These are phyloP conservation scores for Phytophthora agathidicida DNA, from an alignment of 352 stramenopile genomes.

Conservation along the genomic window DNA sequence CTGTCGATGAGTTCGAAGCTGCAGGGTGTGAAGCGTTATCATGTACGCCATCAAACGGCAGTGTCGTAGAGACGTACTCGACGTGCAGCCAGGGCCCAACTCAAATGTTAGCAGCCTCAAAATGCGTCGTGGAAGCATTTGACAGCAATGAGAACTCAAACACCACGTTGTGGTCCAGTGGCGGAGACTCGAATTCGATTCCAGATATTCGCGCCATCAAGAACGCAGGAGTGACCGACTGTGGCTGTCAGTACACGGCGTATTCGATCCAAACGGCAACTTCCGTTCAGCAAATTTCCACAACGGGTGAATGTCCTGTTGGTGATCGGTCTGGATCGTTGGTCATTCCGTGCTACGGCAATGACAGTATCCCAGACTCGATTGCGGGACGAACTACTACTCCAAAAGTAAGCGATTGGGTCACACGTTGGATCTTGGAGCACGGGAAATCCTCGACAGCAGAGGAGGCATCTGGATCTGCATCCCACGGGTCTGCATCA, in stretches of 20 bases:
- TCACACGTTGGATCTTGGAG: slow-evolving; percentile 33
- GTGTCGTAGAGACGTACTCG: slow-evolving; percentile 7
- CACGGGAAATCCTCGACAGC: neutral
- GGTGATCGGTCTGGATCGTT: slow-evolving; percentile 24
- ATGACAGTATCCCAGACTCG: slow-evolving; percentile 6
- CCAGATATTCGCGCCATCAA: slow-evolving; percentile 25
- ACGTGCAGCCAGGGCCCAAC: slow-evolving; percentile 17
- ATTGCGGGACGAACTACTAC: slow-evolving; percentile 11
- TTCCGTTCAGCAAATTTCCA: neutral
- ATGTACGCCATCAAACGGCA: slow-evolving; percentile 16
- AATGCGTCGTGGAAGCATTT: slow-evolving; percentile 27
- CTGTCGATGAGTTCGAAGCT: slow-evolving; percentile 16
- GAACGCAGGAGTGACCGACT: slow-evolving; percentile 13
- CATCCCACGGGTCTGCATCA: slow-evolving; percentile 20
- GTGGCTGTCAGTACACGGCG: slow-evolving; percentile 16
- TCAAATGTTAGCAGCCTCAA: slow-evolving; percentile 22
- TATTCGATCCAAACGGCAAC: slow-evolving; percentile 28
- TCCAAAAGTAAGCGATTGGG: slow-evolving; percentile 22
- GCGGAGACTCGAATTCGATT: slow-evolving; percentile 4
- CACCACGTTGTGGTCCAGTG: slow-evolving; percentile 23
- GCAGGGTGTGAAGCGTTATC: slow-evolving; percentile 14
- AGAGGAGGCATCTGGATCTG: slow-evolving; percentile 10
- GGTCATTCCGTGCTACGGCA: slow-evolving; percentile 43
- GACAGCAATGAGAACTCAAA: slow-evolving; percentile 1
- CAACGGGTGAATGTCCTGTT: slow-evolving; percentile 13